phyloP scores from a whole-genome alignment of 2,329 filamentous ascomycete genomes.

The Beauveria sp. region DNA sequence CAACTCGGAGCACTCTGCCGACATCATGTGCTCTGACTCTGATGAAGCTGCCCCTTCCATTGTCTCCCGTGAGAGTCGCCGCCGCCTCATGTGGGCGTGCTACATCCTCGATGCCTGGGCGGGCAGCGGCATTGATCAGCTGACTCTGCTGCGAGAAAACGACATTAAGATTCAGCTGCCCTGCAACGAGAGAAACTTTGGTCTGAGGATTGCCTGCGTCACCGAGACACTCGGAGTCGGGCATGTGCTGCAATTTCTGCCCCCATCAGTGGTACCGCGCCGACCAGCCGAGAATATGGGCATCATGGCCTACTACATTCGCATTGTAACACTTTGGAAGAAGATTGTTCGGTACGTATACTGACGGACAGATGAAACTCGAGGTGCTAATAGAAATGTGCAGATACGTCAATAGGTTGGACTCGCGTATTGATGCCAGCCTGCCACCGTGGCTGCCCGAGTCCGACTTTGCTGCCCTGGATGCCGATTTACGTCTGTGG shows the following conservation, averaged over 20 bases:
- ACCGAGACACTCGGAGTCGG: constrained; percentile 33
- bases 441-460: constrained; percentile 35
- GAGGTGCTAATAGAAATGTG: background rate
- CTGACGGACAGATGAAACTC: background rate
- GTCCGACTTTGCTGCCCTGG: constrained; percentile 34
- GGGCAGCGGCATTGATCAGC: constrained; percentile 30
- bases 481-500: constrained; percentile 33
- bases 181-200: constrained; percentile 33
- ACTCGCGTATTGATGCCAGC: constrained; percentile 29
- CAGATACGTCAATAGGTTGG: constrained; percentile 33
- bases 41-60: constrained; percentile 25
- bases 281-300: constrained; percentile 35
- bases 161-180: constrained; percentile 35
- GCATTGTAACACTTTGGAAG: constrained; percentile 34
- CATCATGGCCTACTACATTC: constrained; percentile 36
- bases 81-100: constrained; percentile 35
- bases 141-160: constrained; percentile 30
- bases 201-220: constrained; percentile 32
- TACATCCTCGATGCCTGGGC: constrained; percentile 35
- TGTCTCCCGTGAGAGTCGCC: constrained; percentile 29
- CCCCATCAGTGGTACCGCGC: constrained; percentile 30
- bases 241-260: constrained; percentile 32
- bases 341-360: constrained; percentile 26
- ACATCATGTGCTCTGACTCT: constrained; percentile 30
- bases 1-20: constrained; percentile 29